Conservation (phyloP, 1,139 yeast genomes). For the Diutina pseudorugosa region DNA sequence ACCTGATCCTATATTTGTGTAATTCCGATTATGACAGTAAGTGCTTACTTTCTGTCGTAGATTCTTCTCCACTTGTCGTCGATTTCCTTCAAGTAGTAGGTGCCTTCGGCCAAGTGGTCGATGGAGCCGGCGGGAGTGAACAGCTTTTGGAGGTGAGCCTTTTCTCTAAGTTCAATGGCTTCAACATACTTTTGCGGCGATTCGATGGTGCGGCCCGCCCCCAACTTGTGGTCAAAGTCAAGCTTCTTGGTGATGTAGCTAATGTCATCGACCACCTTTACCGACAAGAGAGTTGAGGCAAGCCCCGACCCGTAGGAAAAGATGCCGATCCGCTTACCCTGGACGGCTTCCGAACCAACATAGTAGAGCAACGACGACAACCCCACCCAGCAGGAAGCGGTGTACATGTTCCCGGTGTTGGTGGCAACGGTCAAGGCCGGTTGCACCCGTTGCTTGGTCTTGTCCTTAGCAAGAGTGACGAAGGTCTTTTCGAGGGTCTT, state of each 20-base stretch:
- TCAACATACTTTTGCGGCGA: slow-evolving; percentile 75
- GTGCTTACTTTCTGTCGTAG: slow-evolving; percentile 45
- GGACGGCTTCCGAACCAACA: slow-evolving; percentile 63
- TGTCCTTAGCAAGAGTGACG: slow-evolving; percentile 65
- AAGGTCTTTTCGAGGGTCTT: slow-evolving; percentile 77
- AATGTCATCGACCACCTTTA: slow-evolving; percentile 73
- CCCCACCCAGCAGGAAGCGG: slow-evolving; percentile 87
- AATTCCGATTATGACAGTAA: background rate
- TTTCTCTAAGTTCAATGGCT: slow-evolving; percentile 79
- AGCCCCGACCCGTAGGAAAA: slow-evolving; percentile 98
- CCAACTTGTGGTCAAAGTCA: slow-evolving; percentile 57
- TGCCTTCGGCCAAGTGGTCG: slow-evolving; percentile 59
- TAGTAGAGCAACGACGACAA: slow-evolving; percentile 69
- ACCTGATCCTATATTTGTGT: background rate
- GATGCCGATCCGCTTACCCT: slow-evolving; percentile 76
- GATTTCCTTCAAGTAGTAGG: slow-evolving; percentile 73
- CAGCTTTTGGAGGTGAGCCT: slow-evolving; percentile 70
- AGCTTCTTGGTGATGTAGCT: slow-evolving; percentile 52
- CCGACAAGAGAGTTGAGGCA: slow-evolving; percentile 82
- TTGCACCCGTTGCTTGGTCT: slow-evolving; percentile 55
- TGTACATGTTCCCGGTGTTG: slow-evolving; percentile 97
- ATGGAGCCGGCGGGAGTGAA: slow-evolving; percentile 71
- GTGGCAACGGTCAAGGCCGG: slow-evolving; percentile 86
- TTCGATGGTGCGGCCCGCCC: slow-evolving; percentile 47
- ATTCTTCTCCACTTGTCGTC: slow-evolving; percentile 85